phyloP scores from a whole-genome alignment of 352 stramenopile genomes.

The Globisporangium camurandrum region DNA sequence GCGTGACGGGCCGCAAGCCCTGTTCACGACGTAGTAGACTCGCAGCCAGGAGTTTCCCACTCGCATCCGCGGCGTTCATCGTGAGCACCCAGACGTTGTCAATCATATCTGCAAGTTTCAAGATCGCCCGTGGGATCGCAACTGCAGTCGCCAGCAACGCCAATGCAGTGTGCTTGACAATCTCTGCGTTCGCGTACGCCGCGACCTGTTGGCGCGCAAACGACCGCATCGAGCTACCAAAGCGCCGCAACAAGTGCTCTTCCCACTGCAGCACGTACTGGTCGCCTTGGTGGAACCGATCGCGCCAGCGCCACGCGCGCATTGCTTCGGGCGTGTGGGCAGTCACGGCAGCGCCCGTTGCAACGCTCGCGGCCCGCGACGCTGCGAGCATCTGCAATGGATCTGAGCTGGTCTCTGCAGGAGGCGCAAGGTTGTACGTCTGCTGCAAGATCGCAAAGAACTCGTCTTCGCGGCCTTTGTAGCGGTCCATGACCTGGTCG shows the following conservation, averaged over 20 bases:
- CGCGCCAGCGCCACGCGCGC: conserved; percentile 78
- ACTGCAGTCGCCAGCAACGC: conserved; percentile 69
- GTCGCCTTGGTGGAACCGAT: conserved; percentile 72
- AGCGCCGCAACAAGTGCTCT: conserved; percentile 56
- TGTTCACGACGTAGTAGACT: conserved; percentile 60
- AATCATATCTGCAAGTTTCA: conserved; percentile 68
- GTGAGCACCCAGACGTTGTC: conserved; percentile 81
- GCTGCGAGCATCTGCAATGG: conserved; percentile 28
- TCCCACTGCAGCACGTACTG: conserved; percentile 82
- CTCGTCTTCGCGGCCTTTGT: conserved; percentile 78
- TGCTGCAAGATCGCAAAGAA: conserved; percentile 68
- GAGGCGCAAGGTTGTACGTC: conserved; percentile 32
- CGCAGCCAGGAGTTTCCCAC: conserved; percentile 67
- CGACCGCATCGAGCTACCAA: conserved; percentile 73
- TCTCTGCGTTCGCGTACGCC: conserved; percentile 57
- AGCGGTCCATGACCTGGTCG: conserved; percentile 74
- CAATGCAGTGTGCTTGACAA: conserved; percentile 71
- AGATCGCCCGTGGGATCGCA: conserved; percentile 57
- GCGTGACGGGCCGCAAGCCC: conserved; percentile 75
- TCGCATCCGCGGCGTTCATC: conserved; percentile 70
- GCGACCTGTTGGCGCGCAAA: conserved; percentile 68
- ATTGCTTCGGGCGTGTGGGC: conserved; percentile 14
- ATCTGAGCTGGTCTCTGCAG: conserved; percentile 12
- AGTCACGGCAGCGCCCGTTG: background rate
- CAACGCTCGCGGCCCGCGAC: conserved; percentile 15